phyloP scores from a whole-genome alignment of 1,284 basidiomycete genomes.

The Naganishia albida region DNA sequence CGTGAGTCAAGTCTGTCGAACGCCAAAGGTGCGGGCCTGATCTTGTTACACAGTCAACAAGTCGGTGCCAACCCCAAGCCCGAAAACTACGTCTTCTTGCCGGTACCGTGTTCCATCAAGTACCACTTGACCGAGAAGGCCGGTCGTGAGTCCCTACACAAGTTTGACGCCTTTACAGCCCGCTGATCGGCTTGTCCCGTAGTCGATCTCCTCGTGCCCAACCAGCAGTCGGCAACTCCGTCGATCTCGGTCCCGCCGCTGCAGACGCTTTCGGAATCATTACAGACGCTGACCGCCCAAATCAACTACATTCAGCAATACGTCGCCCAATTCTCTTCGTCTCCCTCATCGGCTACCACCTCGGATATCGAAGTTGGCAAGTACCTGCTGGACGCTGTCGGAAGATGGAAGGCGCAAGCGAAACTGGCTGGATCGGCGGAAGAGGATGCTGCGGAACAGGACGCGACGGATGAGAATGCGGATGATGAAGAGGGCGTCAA shows the following conservation, averaged over 20 bases:
- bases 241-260: slow-evolving; percentile 48
- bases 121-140: slow-evolving; percentile 80
- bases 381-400: slow-evolving; percentile 89
- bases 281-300: slow-evolving; percentile 55
- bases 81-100: slow-evolving; percentile 88
- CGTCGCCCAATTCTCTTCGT: slow-evolving; percentile 77
- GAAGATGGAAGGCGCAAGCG: slow-evolving; percentile 53
- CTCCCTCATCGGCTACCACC: slow-evolving; percentile 65
- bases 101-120: slow-evolving; percentile 77
- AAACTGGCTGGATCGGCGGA: slow-evolving; percentile 49
- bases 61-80: slow-evolving; percentile 78
- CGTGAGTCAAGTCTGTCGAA: slow-evolving; percentile 57
- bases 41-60: slow-evolving; percentile 33
- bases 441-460: slow-evolving; percentile 4
- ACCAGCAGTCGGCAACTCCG: slow-evolving; percentile 45
- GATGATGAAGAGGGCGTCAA: slow-evolving; percentile 48
- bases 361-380: slow-evolving; percentile 80
- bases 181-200: slow-evolving; percentile 19
- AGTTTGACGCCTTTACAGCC: neutral
- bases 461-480: too few species aligned
- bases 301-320: slow-evolving; percentile 71
- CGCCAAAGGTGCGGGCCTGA: neutral
- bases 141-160: slow-evolving; percentile 65
- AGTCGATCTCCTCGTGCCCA: slow-evolving; percentile 75
- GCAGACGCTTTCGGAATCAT: slow-evolving; percentile 47